Base-by-base conservation (phyloP, 2,329 filamentous ascomycete genomes). In the Penicillium sp. region DNA sequence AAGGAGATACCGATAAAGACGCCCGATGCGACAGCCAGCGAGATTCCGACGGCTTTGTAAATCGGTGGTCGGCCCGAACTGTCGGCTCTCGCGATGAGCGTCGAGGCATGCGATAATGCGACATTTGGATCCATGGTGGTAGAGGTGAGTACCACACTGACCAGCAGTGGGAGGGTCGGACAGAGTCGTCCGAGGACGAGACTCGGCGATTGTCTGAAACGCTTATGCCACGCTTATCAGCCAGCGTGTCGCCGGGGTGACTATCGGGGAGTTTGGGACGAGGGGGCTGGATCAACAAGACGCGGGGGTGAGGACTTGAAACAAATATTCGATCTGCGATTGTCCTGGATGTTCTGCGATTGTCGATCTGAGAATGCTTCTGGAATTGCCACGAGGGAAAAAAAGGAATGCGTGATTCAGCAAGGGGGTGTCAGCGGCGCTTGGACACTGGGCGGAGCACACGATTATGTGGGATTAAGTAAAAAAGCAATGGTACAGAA, bases 1-100 rank as follows among this genome's bases (percentile, higher is more conserved):
- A 97, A 99, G 0, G 93, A 97, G 13, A 88, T 83, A 50, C 94
- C 94, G 69, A 99, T 99, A 72, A 97, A 97, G 54, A 90, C 72
- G 40, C 94, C 94, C 0, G 93, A 97, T 31, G 86, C 85, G 55
- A 97, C 82, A 14, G 94, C 94, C 34, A 99, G 80, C 21, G 86
- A 81, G 58, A 99, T 90, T 51, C 94, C 94, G 61, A 97, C 83
- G 24, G 87, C 84, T 71, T 97, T 97, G 82, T 89, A 97, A 32
- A 78, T 75, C 9, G 80, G 72, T 1, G 85, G 85, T 21, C 83
- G 78, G 9, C 61, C 63, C 40, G 53, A 51, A 41, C 61, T 57
- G 22, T 75, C 77, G 36, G 74, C 72, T 57, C 81, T 78, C 24
- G 74, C 74, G 58, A 78, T 70, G 41, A 83, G 69, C 13, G 70